Base-by-base conservation (phyloP, 106 monocot genomes). In the Dendrobium officinale region DNA sequence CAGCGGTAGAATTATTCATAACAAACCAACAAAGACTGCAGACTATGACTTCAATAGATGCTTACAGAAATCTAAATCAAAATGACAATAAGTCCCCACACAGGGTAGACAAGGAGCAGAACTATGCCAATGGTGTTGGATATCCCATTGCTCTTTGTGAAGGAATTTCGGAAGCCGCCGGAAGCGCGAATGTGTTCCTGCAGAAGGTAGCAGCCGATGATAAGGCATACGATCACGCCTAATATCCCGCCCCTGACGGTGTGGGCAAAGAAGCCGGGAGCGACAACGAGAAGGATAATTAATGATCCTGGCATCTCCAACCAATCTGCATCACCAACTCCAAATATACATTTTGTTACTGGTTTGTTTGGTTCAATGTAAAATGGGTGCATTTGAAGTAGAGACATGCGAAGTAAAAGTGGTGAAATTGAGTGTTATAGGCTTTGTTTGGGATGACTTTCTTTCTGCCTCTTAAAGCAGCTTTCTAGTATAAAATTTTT, bases 161-260 rank as follows among this genome's bases (percentile, higher is more conserved):
- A 88, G 0, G 92, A 86, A 80, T 92, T 94, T 79, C 91, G 88
- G 85, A 98, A 92, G 42, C 98, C 88, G 13, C 92, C 98, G 0
- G 98, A 94, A 44, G 98, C 91, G 0, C 89, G 81, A 79, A 98
- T 86, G 85, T 98, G 98, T 85, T 98, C 94, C 70, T 94, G 98
- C 26, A 98, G 90, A 29, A 98, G 88, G 84, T 91, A 98, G 80
- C 91, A 88, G 8, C 85, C 84, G 13, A 98, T 98, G 49, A 73
- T 19, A 11, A 98, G 81, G 79, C 94, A 94, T 31, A 92, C 80
- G 40, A 83, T 55, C 9, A 83, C 81, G 22, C 98, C 91, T 7
- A 86, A 13, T 7, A 79, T 17, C 18, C 79, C 72, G 8, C 80
- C 81, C 10, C 94, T 86, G 43, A 98, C 49, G 0, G 89, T 85